phyloP scores from a whole-genome alignment of 139 green algal species.

The Dunaliella primolecta region DNA sequence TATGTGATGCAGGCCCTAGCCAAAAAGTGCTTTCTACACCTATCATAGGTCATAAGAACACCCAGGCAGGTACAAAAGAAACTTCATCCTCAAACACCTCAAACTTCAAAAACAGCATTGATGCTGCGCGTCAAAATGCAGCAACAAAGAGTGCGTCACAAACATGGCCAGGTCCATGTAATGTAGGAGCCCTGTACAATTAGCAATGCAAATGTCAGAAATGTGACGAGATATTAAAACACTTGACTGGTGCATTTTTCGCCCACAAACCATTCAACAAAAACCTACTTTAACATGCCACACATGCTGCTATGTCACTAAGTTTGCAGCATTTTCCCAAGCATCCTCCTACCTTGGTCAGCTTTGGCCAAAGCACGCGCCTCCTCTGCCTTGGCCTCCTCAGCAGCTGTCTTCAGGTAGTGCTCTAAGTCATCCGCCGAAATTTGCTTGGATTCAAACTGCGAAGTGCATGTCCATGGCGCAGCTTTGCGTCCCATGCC shows the following conservation, averaged over 20 bases:
- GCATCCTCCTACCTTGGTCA: constrained; percentile 22
- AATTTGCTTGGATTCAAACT: constrained; percentile 30
- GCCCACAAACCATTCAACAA: no score
- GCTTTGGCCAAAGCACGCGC: constrained; percentile 31
- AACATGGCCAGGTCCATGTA: no score
- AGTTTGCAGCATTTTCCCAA: no score
- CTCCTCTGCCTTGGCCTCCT: constrained; percentile 40
- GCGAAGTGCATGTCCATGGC: neutral
- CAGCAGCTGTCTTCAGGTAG: constrained; percentile 26
- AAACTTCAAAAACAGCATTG: neutral
- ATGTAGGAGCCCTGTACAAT: no score
- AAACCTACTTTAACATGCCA: no score
- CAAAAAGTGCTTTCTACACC: neutral
- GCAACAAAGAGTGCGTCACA: no score
- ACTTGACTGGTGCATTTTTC: no score
- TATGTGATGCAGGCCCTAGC: neutral
- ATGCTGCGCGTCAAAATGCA: neutral
- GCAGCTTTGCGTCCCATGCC: no score
- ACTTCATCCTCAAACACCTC: neutral
- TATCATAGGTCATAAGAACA: neutral
- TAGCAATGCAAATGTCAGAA: no score
- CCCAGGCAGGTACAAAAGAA: neutral
- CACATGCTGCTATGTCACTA: no score
- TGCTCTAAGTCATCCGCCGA: constrained; percentile 38
- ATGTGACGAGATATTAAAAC: no score